Percentiles rank a stretch among this genome's conserved stretches.
Conservation (phyloP, 345 rosid species). For the Psidium guajava region DNA sequence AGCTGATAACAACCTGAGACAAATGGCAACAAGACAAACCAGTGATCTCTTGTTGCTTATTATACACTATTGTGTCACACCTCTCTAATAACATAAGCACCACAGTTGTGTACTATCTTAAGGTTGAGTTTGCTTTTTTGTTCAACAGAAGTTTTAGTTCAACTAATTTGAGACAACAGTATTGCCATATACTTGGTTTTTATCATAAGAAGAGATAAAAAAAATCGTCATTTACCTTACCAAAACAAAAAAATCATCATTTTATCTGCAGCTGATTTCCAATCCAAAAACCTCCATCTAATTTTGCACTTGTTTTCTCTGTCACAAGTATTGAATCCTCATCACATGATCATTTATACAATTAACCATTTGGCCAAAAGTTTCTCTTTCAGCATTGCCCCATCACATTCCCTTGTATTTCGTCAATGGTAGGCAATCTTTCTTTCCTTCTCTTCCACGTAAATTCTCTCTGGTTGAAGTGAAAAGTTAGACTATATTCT, state of each 20-base stretch:
- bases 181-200: background rate
- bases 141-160: background rate
- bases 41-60: background rate
- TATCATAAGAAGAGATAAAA: background rate
- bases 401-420: background rate
- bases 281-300: background rate
- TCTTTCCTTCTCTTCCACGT: background rate
- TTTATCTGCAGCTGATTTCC: background rate
- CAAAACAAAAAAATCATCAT: background rate
- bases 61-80: background rate
- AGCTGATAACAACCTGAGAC: background rate
- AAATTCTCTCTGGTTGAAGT: background rate
- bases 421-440: background rate
- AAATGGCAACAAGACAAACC: background rate
- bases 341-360: background rate
- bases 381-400: background rate
- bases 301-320: background rate
- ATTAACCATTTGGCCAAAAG: background rate
- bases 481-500: background rate
- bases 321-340: background rate
- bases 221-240: too few species aligned
- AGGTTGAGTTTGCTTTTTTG: background rate
- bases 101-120: background rate
- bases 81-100: background rate
- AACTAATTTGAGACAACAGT: background rate